phyloP scores from a whole-genome alignment of 768 basidiomycete genomes.

The Serpula lacrymans region DNA sequence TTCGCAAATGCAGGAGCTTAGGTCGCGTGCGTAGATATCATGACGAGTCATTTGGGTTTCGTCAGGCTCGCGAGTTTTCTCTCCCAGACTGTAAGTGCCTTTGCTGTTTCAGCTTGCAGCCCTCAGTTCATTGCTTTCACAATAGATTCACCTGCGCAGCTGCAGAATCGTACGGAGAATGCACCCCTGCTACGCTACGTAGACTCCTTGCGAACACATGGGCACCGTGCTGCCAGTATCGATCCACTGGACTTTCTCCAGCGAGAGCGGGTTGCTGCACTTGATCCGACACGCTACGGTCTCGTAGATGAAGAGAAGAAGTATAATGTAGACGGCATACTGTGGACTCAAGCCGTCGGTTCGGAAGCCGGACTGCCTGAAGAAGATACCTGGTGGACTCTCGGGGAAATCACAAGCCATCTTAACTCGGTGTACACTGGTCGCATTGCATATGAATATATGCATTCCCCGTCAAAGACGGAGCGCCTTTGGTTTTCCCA shows the following conservation, averaged over 20 bases:
- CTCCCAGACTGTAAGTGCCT: slow-evolving; percentile 67
- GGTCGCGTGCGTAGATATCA: slow-evolving; percentile 65
- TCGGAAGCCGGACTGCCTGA: slow-evolving; percentile 12
- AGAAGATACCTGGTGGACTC: slow-evolving; percentile 51
- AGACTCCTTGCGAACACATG: slow-evolving; percentile 82
- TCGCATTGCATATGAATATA: slow-evolving; percentile 87
- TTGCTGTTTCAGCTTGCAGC: neutral
- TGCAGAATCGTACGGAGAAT: slow-evolving; percentile 66
- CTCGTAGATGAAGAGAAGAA: slow-evolving; percentile 47
- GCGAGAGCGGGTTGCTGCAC: slow-evolving; percentile 74
- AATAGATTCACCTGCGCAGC: slow-evolving; percentile 60
- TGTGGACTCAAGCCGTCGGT: slow-evolving; percentile 56
- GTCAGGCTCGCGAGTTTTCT: slow-evolving; percentile 57
- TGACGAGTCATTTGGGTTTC: slow-evolving; percentile 77
- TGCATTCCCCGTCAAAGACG: slow-evolving; percentile 84
- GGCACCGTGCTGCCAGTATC: slow-evolving; percentile 80
- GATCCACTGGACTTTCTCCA: slow-evolving; percentile 88
- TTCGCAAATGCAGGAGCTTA: no score
- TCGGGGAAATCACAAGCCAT: slow-evolving; percentile 68
- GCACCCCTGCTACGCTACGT: slow-evolving; percentile 84
- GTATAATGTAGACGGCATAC: slow-evolving; percentile 77
- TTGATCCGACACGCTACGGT: slow-evolving; percentile 76
- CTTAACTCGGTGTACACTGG: slow-evolving; percentile 77
- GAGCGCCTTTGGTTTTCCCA: slow-evolving; percentile 90
- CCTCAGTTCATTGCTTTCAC: slow-evolving; percentile 1